These are phyloP conservation scores for Pythium grandisporangium DNA, from an alignment of 352 stramenopile genomes.

Conservation along the genomic window DNA sequence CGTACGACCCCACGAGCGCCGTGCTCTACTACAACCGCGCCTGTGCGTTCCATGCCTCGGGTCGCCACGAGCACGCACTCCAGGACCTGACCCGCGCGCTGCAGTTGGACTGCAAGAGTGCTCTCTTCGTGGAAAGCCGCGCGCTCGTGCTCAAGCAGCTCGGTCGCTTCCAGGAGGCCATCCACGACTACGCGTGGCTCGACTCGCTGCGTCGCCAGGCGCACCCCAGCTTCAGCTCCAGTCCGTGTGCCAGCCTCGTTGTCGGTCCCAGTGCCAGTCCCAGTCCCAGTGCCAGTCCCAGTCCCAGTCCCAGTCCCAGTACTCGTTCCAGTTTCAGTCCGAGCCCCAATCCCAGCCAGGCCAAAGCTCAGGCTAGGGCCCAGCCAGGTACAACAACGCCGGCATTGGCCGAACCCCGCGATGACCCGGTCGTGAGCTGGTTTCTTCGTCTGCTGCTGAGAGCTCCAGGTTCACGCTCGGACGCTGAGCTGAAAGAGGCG, in stretches of 20 bases:
- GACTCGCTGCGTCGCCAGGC: conserved; percentile 28
- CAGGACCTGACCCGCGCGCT: conserved; percentile 49
- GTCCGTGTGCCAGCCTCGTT: no score
- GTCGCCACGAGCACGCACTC: conserved; percentile 28
- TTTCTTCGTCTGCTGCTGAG: conserved; percentile 30
- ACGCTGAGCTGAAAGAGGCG: conserved; percentile 17
- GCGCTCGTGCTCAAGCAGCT: conserved; percentile 48
- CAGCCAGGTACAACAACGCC: no score
- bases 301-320: no score
- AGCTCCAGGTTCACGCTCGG: no score
- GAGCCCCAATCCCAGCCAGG: no score
- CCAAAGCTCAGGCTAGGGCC: no score
- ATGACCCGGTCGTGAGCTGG: conserved; percentile 26
- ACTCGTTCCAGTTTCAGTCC: no score
- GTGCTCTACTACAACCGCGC: conserved; percentile 51
- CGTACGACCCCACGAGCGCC: conserved; percentile 23
- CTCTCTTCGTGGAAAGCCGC: conserved; percentile 51
- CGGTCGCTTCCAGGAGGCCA: conserved; percentile 55
- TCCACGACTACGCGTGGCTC: conserved; percentile 62
- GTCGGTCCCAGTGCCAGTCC: no score
- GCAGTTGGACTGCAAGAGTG: conserved; percentile 59
- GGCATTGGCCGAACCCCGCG: conserved; percentile 21
- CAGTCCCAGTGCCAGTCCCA: no score
- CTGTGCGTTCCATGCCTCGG: conserved; percentile 45
- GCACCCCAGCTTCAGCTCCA: neutral